phyloP scores from a whole-genome alignment of 768 basidiomycete species.

The Cystobasidium tubakii region DNA sequence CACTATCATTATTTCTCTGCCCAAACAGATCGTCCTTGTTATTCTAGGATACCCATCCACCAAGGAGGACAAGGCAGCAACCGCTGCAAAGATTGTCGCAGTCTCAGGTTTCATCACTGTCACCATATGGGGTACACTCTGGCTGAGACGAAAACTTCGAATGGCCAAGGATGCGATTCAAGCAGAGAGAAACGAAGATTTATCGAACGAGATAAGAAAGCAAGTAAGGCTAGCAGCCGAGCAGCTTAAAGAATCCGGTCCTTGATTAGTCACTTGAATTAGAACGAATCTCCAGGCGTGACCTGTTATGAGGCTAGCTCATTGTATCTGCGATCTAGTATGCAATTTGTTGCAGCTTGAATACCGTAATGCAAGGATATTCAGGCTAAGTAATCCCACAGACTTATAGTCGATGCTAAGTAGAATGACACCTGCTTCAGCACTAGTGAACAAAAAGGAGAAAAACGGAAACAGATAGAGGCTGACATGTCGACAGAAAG shows the following conservation, averaged over 20 bases:
- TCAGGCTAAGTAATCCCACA: too few relatives aligned
- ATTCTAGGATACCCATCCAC: background rate
- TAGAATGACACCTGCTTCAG: background rate
- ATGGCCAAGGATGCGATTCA: background rate
- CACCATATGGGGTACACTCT: background rate
- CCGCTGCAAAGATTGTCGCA: background rate
- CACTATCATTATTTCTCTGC: background rate
- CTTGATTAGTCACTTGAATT: background rate
- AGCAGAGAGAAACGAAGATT: background rate
- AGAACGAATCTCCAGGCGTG: too few relatives aligned
- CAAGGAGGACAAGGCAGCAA: background rate
- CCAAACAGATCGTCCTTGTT: constrained; percentile 5
- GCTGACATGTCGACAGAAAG: background rate
- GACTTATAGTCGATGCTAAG: too few relatives aligned
- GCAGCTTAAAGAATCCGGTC: background rate
- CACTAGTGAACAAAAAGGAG: background rate
- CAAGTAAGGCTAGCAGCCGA: background rate
- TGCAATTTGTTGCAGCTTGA: too few relatives aligned
- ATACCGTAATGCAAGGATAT: background rate
- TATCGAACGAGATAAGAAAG: background rate
- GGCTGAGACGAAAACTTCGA: background rate
- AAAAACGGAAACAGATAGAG: too few relatives aligned
- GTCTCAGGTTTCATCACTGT: background rate
- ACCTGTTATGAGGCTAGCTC: too few relatives aligned
- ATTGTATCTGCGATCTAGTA: too few relatives aligned